Base-by-base conservation (phyloP, 2,329 filamentous ascomycete species). In the Colletotrichum musae region DNA sequence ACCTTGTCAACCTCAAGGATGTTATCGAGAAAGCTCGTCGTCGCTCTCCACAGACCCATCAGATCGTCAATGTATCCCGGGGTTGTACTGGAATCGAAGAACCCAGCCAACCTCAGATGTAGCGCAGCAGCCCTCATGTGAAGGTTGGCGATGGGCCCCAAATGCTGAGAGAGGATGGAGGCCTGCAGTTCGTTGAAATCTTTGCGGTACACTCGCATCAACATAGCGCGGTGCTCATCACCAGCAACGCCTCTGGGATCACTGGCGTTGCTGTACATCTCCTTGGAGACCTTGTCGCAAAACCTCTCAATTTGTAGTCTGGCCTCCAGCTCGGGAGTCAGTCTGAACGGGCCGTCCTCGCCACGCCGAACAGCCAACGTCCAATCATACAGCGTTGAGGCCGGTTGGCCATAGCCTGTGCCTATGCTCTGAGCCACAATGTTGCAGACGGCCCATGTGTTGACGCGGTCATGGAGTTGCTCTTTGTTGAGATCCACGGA, bases 391-490 rank as follows among this genome's bases (percentile, higher is more conserved):
- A 92, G 85, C 59, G 90, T 94, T 53, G 92, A 93, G 5, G 93
- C 92, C 7, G 93, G 93, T 77, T 95, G 93, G 6, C 93, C 93
- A 74, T 94, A 94, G 21, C 93, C 93, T 4, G 93, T 95, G n/a
- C 92, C 93, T 51, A 95, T 89, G 64, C 90, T 91, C 75, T 95
- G 93, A 24, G 93, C 91, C 41, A 95, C 93, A 72, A 95, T 92
- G 76, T 96, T 96, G 82, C 93, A 94, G 4, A 94, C 92, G 1
- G 93, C 93, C 93, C 93, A 96, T 1, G 93, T 95, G 58, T 90
- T 89, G 51, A 95, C 89, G 45, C 93, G 87, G 76, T 96, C 93
- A 73, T 92, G 89, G 67, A 95, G 88, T 74, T 95, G 93, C 76
- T 95, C 93, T 74, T 92, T 92, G 74, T 93, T 92, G 47, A 95